These are phyloP conservation scores for Mycena belliarum DNA, from an alignment of 768 basidiomycete genomes.

Conservation along the genomic window DNA sequence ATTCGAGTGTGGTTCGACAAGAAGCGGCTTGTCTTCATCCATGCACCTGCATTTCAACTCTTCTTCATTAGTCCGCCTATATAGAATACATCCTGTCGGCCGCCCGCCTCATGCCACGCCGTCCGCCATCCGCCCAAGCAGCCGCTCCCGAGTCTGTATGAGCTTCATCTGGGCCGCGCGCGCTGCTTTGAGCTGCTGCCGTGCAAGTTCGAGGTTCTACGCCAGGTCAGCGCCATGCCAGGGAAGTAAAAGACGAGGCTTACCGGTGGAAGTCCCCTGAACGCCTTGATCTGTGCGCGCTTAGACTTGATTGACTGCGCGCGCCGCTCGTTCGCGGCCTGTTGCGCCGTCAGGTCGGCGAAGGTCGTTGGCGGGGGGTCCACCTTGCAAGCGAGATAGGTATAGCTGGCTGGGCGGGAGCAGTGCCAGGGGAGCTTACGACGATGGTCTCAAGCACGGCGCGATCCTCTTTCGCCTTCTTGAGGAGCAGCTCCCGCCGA, in stretches of 20 bases:
- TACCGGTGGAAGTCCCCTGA: slow-evolving; percentile 52
- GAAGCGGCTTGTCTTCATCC: too few relatives aligned
- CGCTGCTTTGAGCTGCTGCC: slow-evolving; percentile 41
- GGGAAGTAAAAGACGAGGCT: background rate
- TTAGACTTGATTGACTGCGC: slow-evolving; percentile 45
- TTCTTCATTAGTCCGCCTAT: too few relatives aligned
- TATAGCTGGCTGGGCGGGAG: too few relatives aligned
- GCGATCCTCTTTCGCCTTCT: slow-evolving; percentile 51
- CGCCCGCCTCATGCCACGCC: slow-evolving; percentile 35
- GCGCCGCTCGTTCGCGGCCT: slow-evolving; percentile 36
- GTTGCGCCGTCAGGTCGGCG: slow-evolving; percentile 38
- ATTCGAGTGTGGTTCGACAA: too few relatives aligned
- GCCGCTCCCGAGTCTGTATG: slow-evolving; percentile 47
- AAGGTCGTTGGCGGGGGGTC: slow-evolving; percentile 38
- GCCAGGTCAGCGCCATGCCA: background rate
- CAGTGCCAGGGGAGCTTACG: slow-evolving; percentile 22
- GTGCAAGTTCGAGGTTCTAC: slow-evolving; percentile 49
- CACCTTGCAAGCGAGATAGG: slow-evolving; percentile 22
- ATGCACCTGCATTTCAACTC: too few relatives aligned
- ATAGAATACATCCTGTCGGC: too few relatives aligned
- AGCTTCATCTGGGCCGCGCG: slow-evolving; percentile 46
- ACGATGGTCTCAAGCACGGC: slow-evolving; percentile 36
- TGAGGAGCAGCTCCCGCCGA: slow-evolving; percentile 40
- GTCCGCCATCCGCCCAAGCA: slow-evolving; percentile 48
- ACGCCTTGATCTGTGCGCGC: slow-evolving; percentile 44